Evolutionary conservation across 1,139 yeast genomes (phyloP).

Genomic region (Suhomyces choctaworum): DNA sequence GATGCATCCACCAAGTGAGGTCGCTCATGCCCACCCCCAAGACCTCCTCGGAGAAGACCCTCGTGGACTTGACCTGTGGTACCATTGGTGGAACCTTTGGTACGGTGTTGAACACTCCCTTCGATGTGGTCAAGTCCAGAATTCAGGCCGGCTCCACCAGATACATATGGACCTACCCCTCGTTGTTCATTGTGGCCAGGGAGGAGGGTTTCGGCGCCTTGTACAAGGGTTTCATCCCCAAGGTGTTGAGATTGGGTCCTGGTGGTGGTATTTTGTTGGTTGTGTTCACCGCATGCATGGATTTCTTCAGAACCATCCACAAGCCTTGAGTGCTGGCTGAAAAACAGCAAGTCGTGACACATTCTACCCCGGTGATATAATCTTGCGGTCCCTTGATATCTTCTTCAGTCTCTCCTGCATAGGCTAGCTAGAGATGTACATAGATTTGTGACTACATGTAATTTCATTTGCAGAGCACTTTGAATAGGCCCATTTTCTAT

Average conservation of each 20-base stretch:
- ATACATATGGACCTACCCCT: slow-evolving; percentile 91
- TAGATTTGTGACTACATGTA: no score
- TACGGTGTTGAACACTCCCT: slow-evolving; percentile 90
- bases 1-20: slow-evolving; percentile 88
- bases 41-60: slow-evolving; percentile 66
- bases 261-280: slow-evolving; percentile 98
- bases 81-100: slow-evolving; percentile 96
- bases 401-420: no score
- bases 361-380: no score
- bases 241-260: slow-evolving; percentile 96
- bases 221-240: slow-evolving; percentile 94
- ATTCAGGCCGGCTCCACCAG: slow-evolving; percentile 87
- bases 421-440: no score
- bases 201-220: slow-evolving; percentile 62
- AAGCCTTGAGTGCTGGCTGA: no score
- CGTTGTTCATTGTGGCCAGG: slow-evolving; percentile 69
- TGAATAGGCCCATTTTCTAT: no score
- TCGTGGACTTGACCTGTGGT: slow-evolving; percentile 89
- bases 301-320: slow-evolving; percentile 76
- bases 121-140: slow-evolving; percentile 96
- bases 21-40: slow-evolving; percentile 75
- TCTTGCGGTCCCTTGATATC: no score
- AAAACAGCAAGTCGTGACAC: no score
- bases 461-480: no score
- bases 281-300: slow-evolving; percentile 93